These are phyloP conservation scores for Tausonia pullulans DNA, from an alignment of 1,284 basidiomycete genomes.

Conservation along the genomic window DNA sequence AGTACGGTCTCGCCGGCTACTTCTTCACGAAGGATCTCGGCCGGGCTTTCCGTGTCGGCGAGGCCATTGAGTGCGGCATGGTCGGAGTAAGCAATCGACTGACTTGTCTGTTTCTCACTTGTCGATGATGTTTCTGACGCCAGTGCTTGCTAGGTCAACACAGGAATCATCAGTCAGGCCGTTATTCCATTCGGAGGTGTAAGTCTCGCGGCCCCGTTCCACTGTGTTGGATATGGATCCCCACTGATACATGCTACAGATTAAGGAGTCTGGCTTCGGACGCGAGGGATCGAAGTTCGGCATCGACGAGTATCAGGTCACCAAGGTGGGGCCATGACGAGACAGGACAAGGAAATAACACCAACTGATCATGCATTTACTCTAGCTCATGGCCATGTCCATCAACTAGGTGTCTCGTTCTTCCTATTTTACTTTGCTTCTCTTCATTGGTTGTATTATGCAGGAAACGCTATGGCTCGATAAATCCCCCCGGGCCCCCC, in stretches of 20 bases:
- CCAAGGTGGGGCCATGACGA: not conserved
- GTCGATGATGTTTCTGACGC: not conserved
- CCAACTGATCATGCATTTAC: not conserved
- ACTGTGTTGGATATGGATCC: not conserved
- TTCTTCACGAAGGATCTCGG: conserved; percentile 86
- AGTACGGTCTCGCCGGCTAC: conserved; percentile 78
- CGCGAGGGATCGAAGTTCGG: conserved; percentile 35
- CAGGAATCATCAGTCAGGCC: conserved; percentile 67
- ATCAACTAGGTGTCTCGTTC: not conserved
- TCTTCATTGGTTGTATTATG: not conserved
- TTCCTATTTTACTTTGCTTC: not conserved
- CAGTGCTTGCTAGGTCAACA: conserved; percentile 43
- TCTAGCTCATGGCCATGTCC: not conserved
- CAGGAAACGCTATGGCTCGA: not conserved
- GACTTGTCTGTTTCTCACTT: not conserved
- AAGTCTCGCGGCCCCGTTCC: not conserved
- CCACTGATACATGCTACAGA: not conserved
- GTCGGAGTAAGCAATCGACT: conserved; percentile 45
- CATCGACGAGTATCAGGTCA: conserved; percentile 31
- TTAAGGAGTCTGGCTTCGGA: conserved; percentile 71
- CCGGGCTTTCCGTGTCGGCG: conserved; percentile 93
- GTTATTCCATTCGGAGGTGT: conserved; percentile 82
- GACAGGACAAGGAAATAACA: not conserved
- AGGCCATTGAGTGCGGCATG: conserved; percentile 93
- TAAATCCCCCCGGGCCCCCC: not conserved